Percentiles rank a stretch among this genome's conserved stretches.
phyloP scores from a whole-genome alignment of 495 filamentous ascomycete genomes.

The Cudoniella acicularis region DNA sequence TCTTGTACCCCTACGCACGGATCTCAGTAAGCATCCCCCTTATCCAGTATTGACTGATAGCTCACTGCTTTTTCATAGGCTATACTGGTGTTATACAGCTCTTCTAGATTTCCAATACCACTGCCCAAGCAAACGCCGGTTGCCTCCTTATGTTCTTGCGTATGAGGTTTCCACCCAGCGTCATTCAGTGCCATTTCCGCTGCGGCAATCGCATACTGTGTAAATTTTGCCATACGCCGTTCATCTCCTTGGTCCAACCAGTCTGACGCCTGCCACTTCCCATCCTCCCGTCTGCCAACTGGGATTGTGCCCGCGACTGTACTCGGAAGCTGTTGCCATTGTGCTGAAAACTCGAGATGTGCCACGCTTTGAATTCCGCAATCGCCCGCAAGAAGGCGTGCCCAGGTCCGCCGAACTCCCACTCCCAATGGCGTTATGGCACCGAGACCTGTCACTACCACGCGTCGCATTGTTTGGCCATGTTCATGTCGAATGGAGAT shows the following conservation, averaged over 20 bases:
- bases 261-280: constrained; percentile 73
- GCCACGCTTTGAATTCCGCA: constrained; percentile 61
- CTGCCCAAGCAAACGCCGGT: constrained; percentile 94
- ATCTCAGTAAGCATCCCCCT: constrained; percentile 17
- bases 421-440: constrained; percentile 89
- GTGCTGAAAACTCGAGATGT: constrained; percentile 11
- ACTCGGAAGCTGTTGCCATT: constrained; percentile 62
- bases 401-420: constrained; percentile 77
- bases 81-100: constrained; percentile 78
- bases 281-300: constrained; percentile 51
- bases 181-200: constrained; percentile 83
- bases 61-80: constrained; percentile 64
- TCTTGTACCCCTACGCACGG: constrained; percentile 60
- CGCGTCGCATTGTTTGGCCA: constrained; percentile 67
- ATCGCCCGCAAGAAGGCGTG: constrained; percentile 68
- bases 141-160: constrained; percentile 60
- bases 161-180: constrained; percentile 70
- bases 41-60: constrained; percentile 35
- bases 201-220: constrained; percentile 87
- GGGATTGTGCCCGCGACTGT: constrained; percentile 84
- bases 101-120: constrained; percentile 90
- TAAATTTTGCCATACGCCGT: constrained; percentile 85
- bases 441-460: constrained; percentile 92
- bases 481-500: neutral
- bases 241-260: constrained; percentile 70